Base-by-base conservation (phyloP, 129 eudicot species). In the Ambrosia artemisiifolia region DNA sequence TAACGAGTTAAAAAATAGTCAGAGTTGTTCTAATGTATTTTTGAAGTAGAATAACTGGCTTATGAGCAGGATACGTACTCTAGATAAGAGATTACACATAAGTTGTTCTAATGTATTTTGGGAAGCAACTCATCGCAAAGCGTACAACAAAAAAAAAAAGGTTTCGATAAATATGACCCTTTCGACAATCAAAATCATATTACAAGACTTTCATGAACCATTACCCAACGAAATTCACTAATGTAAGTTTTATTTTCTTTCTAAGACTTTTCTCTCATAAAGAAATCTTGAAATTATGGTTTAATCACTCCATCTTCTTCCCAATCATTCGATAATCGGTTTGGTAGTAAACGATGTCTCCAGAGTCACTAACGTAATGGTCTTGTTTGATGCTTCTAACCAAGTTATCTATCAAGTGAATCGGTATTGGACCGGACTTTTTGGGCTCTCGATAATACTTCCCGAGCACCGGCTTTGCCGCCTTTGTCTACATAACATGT, bases 281-380 rank as follows among this genome's bases (percentile, higher is more conserved):
- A 5, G 9, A 36, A 36, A 36, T 36, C 43, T 36, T 36, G 43
- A 38, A 50, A 59, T 70, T 19, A 14, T 16, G 63, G 64, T 65
- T 16, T 32, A 34, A 67, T 76, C 62, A 71, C 40, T 71, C 77
- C 12, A 78, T 53, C 54, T 71, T 64, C 76, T 71, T 71, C 40
- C 82, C 77, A 8, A 75, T 30, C 80, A 67, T 67, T 44, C 40
- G 77, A 17, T 78, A 78, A 70, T 90, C 96, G 0, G 94, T 85
- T 62, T 90, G 91, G 63, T 90, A 90, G 57, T 54, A 90, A 66
- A 90, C 88, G 10, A 90, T 34, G 14, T 87, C 88, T 3, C 95
- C 96, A 43, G 33, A 71, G 33, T 90, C 95, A 38, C 91, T 90
- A 38, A 90, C 96, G 20, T 83, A 90, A 61, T 87, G 94, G 50